A percentile compares a stretch with the other conserved stretches of the same genome.
Conservation (phyloP, 352 stramenopile genomes). For the Phytophthora sansomeana region DNA sequence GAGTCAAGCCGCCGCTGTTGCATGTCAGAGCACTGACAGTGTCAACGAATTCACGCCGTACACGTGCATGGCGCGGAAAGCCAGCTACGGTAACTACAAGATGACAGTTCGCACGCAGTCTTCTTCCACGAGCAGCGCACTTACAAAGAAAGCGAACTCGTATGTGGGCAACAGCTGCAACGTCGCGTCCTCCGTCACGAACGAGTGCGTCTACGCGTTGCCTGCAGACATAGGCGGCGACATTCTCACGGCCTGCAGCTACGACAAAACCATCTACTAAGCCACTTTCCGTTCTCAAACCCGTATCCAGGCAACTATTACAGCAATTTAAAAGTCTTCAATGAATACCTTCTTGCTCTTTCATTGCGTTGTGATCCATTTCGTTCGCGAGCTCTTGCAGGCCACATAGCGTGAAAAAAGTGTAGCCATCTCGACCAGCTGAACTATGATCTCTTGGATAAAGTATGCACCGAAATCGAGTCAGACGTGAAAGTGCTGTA, state of each 20-base stretch:
- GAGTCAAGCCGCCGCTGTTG: conserved; percentile 42
- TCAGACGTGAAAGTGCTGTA: conserved; percentile 22
- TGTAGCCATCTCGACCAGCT: conserved; percentile 2
- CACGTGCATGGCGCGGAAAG: conserved; percentile 57
- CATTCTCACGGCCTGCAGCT: conserved; percentile 45
- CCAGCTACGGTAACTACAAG: conserved; percentile 77
- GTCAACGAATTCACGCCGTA: conserved; percentile 67
- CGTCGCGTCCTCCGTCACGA: conserved; percentile 29
- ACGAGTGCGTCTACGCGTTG: conserved; percentile 56
- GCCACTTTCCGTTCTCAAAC: conserved; percentile 1
- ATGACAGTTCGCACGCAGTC: conserved; percentile 68
- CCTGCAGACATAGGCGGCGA: conserved; percentile 49
- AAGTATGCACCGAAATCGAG: conserved; percentile 35
- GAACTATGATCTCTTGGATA: conserved; percentile 7
- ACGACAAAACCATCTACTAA: conserved; percentile 58
- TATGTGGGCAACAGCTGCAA: conserved; percentile 76
- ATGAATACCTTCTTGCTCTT: neutral
- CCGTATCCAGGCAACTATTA: neutral
- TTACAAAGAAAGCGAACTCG: conserved; percentile 60
- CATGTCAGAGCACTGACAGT: conserved; percentile 42
- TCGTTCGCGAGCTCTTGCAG: neutral
- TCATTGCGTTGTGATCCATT: too few species aligned
- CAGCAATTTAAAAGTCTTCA: neutral
- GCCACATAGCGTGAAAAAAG: neutral
- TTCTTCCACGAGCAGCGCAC: conserved; percentile 16